Evolutionary conservation across 345 rosid species (phyloP), one percentile per base, ranked within the genome.

Genomic region (Hypericum perforatum): DNA sequence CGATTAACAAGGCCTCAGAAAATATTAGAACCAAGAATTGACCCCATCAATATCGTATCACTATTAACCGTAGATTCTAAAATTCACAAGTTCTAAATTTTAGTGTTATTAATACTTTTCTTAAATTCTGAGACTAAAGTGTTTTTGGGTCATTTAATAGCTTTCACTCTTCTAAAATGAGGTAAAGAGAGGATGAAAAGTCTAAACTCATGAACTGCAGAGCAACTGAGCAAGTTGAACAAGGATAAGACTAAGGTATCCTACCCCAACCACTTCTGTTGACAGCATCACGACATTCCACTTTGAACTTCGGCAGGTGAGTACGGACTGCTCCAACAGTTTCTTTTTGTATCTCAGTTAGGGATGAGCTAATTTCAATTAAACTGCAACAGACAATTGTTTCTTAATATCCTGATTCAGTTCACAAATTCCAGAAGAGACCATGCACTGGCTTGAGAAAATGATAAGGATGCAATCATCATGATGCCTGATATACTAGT

Each of bases 221-320:
- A 14, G 11, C n/a, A n/a, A n/a, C n/a, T n/a, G n/a, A n/a, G n/a
- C 29, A 5, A 22, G 11, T 22, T 22, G n/a, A 11, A 7, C 7
- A 22, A n/a, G 8, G 13, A 52, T 36, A 11, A n/a, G 43, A 43
- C 37, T 49, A 8, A 41, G 56, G n/a, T 53, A 22, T 16, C 65
- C 56, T 76, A 92, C 98, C 83, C 98, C 96, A 92, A 79, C 96
- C 95, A 78, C 78, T 56, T 46, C 58, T 59, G 52, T 83, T 90
- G 37, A 88, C 75, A 55, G 98, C 98, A 92, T 92, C 98, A 38
- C 90, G 96, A 29, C 81, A 61, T 67, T 92, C 95, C 53, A 88
- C 95, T 62, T 69, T 85, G 70, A 85, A 85, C 78, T 77, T 92
- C 60, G 86, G 70, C 57, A 75, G 60, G 71, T 92, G 98, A 70